Evolutionary conservation across 2,329 filamentous ascomycete genomes (phyloP).

Genomic region (Colletotrichum gloeosporioides): DNA sequence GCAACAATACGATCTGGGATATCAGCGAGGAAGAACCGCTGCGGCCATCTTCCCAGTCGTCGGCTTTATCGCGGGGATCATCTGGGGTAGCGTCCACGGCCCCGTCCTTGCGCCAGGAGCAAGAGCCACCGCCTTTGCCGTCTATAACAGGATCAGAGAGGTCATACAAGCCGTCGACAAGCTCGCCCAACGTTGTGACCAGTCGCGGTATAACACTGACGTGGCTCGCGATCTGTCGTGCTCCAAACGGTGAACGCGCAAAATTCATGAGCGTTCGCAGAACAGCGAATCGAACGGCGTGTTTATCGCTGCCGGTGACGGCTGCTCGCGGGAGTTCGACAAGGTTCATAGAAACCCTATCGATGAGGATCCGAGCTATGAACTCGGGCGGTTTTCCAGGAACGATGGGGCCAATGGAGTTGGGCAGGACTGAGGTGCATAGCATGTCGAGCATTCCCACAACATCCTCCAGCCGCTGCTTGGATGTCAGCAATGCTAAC

Average conservation of each 20-base stretch:
- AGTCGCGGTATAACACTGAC: conserved; percentile 75
- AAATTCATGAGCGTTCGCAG: conserved; percentile 65
- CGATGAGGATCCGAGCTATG: conserved; percentile 57
- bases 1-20: conserved; percentile 50
- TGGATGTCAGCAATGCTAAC: conserved; percentile 69
- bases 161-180: conserved; percentile 79
- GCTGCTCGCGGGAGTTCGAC: conserved; percentile 58
- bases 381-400: conserved; percentile 47
- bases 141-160: conserved; percentile 11
- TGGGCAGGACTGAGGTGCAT: conserved; percentile 66
- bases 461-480: conserved; percentile 69
- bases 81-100: conserved; percentile 12
- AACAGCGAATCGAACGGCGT: conserved; percentile 49
- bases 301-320: conserved; percentile 42
- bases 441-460: conserved; percentile 69
- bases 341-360: conserved; percentile 67
- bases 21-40: conserved; percentile 50
- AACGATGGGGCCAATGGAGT: conserved; percentile 71
- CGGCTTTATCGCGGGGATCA: background rate
- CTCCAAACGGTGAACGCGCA: conserved; percentile 66
- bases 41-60: conserved; percentile 11
- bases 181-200: conserved; percentile 65
- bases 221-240: conserved; percentile 70
- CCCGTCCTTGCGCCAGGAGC: background rate
- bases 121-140: background rate